Base-by-base conservation (phyloP, 1,284 basidiomycete species). In the Cerioporus squamosus region DNA sequence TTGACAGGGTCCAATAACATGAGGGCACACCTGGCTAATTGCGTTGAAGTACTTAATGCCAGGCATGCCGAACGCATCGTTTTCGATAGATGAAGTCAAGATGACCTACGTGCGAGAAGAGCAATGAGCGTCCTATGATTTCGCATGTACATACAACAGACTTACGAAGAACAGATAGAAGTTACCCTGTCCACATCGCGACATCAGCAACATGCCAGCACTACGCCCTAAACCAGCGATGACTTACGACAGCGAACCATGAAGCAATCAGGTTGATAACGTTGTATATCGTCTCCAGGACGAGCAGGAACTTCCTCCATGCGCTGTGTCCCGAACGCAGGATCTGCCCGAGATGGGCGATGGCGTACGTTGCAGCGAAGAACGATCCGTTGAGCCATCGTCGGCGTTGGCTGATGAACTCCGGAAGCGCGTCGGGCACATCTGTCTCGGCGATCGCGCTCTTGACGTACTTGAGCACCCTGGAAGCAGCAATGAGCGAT, bases 381-480 rank as follows among this genome's bases (percentile, higher is more conserved):
- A 99, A 97, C 0, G 95, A 97, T 7, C 95, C 95, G 67, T 95
- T 95, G 5, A 95, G 80, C 91, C 95, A 98, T 54, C 96, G 84
- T 44, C 95, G 81, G 4, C 95, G 87, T 70, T 99, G 97, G 49
- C 85, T 85, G 73, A 99, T 98, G 71, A 99, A 97, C 74, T 99
- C 97, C 10, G 95, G 88, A 20, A 98, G 83, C 0, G 87, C 83
- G 67, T 98, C 95, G 5, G 97, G 97, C 9, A 98, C 94, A 73
- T 99, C 97, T 0, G 97, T 99, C 72, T 98, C 97, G 9, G 93
- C 97, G 29, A 95, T 87, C 0, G 97, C 96, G 29, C 90, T 89
- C 75, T 95, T 97, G 69, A 99, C 97, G 69, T 95, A 99, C 77
- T 93, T 95, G 50, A 99, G 82, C 5, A 98, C 85, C 97, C 90